These are phyloP conservation scores for Solanum hybrid DNA, from an alignment of 305 asterid genomes.

Conservation along the genomic window DNA sequence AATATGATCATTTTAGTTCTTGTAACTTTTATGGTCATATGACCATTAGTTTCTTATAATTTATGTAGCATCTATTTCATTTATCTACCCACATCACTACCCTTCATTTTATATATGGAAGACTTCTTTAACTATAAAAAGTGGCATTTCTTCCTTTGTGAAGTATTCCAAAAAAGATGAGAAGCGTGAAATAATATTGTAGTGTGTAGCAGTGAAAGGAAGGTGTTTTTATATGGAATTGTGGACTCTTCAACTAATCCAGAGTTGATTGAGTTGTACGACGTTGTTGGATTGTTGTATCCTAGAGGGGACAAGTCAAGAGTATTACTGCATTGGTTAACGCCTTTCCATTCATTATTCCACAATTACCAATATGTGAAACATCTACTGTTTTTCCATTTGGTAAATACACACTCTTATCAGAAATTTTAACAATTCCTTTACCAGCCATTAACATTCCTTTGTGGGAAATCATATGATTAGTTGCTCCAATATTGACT, in stretches of 20 bases:
- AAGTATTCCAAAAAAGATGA: not conserved
- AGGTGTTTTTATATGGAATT: not conserved
- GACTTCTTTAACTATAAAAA: not conserved
- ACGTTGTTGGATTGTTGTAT: too few relatives aligned
- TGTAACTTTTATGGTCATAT: not conserved
- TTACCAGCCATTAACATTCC: not conserved
- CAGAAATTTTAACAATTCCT: not conserved
- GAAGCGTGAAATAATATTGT: not conserved
- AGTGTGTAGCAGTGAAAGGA: not conserved
- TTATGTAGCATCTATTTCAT: not conserved
- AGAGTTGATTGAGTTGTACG: too few relatives aligned
- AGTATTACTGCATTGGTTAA: too few relatives aligned
- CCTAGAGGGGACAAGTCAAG: too few relatives aligned
- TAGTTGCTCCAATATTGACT: not conserved
- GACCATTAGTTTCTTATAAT: too few relatives aligned
- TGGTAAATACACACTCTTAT: not conserved
- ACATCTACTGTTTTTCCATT: not conserved
- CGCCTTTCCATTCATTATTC: not conserved
- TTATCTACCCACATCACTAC: not conserved
- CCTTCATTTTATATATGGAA: too few relatives aligned
- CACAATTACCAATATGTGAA: not conserved
- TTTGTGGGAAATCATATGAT: not conserved
- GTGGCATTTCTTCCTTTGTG: not conserved
- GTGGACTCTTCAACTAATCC: too few relatives aligned
- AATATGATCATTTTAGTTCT: too few relatives aligned